phyloP scores from a whole-genome alignment of 108 stramenopile genomes.

The Cyclotella cryptica region DNA sequence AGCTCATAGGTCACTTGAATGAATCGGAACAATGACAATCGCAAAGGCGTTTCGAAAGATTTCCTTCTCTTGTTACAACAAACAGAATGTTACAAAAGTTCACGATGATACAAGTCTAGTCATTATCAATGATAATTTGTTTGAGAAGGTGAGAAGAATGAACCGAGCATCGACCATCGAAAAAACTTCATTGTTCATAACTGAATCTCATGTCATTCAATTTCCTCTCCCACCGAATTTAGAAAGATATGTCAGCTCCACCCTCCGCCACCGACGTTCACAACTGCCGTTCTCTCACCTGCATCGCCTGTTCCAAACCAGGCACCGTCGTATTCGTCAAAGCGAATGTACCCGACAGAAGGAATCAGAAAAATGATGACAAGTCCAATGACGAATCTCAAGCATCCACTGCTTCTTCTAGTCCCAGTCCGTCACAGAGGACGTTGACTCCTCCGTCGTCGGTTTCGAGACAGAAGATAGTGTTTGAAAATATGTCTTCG shows the following conservation, averaged over 20 bases:
- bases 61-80: not conserved
- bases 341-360: constrained; percentile 1
- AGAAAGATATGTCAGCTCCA: not conserved
- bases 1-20: not conserved
- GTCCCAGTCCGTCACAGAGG: constrained; percentile 13
- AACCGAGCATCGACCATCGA: not conserved
- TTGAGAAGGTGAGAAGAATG: constrained; percentile 6
- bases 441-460: not conserved
- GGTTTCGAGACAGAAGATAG: not conserved
- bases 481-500: constrained; percentile 12
- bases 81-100: not conserved
- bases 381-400: not conserved
- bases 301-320: not conserved
- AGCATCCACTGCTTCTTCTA: constrained; percentile 13
- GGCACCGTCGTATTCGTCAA: constrained; percentile 1
- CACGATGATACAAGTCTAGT: not conserved
- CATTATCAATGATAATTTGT: not conserved
- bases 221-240: not conserved
- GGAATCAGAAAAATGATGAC: not conserved
- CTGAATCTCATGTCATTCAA: not conserved
- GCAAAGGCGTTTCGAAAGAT: not conserved
- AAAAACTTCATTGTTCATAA: not conserved
- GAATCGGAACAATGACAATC: not conserved
- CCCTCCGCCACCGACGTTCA: constrained; percentile 2
- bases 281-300: constrained; percentile 3